Evolutionary conservation across 441 rosid genomes (phyloP).

Genomic region (Arabidopsis hybrid): DNA sequence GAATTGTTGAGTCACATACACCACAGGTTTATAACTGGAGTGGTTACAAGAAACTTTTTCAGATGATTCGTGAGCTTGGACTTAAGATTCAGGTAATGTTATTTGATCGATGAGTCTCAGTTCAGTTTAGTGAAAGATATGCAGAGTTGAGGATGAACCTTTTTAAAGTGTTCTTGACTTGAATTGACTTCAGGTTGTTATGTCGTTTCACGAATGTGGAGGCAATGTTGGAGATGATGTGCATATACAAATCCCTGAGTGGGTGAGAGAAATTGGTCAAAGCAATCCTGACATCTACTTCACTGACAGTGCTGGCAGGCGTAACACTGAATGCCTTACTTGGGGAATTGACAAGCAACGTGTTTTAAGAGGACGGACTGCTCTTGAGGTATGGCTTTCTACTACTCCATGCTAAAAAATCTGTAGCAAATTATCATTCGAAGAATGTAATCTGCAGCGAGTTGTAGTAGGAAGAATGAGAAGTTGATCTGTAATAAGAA

Average conservation of each 20-base stretch:
- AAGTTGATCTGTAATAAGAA: neutral
- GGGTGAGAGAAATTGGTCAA: slow-evolving; percentile 70
- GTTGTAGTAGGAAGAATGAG: no score
- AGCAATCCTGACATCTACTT: slow-evolving; percentile 80
- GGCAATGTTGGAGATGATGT: slow-evolving; percentile 89
- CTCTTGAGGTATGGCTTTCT: slow-evolving; percentile 61
- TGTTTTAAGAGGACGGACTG: slow-evolving; percentile 73
- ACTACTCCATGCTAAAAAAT: slow-evolving; percentile 2
- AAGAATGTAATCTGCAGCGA: no score
- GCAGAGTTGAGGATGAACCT: slow-evolving; percentile 12
- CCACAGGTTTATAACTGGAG: slow-evolving; percentile 77
- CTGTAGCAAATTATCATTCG: neutral
- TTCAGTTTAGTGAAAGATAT: neutral
- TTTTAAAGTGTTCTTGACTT: slow-evolving; percentile 34
- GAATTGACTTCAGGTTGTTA: slow-evolving; percentile 59
- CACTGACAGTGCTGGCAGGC: slow-evolving; percentile 67
- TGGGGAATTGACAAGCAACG: slow-evolving; percentile 85
- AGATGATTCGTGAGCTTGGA: slow-evolving; percentile 62
- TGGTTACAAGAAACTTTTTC: slow-evolving; percentile 71
- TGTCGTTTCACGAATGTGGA: slow-evolving; percentile 84
- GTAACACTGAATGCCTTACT: slow-evolving; percentile 69
- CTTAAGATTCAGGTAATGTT: slow-evolving; percentile 62
- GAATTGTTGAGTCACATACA: slow-evolving; percentile 67
- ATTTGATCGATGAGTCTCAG: slow-evolving; percentile 10
- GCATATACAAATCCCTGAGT: slow-evolving; percentile 69